Base-by-base conservation (phyloP, 768 basidiomycete genomes). In the Auricularia sp. region DNA sequence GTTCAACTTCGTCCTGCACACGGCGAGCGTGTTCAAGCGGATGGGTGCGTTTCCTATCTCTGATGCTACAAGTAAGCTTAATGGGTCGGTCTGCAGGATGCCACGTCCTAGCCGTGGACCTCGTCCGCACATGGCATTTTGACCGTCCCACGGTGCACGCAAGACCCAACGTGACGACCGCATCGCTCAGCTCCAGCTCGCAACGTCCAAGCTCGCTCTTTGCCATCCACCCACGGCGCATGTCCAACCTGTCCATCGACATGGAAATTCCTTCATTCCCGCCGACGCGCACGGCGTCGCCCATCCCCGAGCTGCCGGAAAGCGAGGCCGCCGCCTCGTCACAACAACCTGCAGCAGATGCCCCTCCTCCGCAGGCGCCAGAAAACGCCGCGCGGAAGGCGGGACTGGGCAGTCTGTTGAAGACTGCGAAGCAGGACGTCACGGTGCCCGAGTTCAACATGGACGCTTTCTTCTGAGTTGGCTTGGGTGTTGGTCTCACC, bases 1-100 rank as follows among this genome's bases (percentile, higher is more conserved):
- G 72, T 98, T 95, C 76, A 94, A 91, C 72, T 98, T 98, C 73
- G 92, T 99, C 10, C 78, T 95, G 35, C 95, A 98, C 76, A 93
- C 94, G 69, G 91, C 94, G 0, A 85, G 93, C 35, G 90, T 96
- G 7, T 94, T 98, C 69, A 93, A 90, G 70, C 81, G 92, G 66
- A 96, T 98, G 94, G 97, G 96, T 92, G 68, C 47, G 87, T 73
- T 0, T 10, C 36, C 61, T 3, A 24, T 24, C 1, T 45, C 54
- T 62, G 11, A 44, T 24, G 29, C 29, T 29, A 29, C 29, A 29
- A 3, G 29, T 29, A 2, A 29, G 29, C 29, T 29, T 2, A 29
- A 29, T 2, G 3, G 29, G 29, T 29, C 2, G 29, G 29, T 62
- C 58, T 63, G 11, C 73, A 97, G 95, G 96, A 21, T 98, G 95